These are phyloP conservation scores for Lipomyces starkeyi DNA, from an alignment of 805 yeast species.

Conservation along the genomic window DNA sequence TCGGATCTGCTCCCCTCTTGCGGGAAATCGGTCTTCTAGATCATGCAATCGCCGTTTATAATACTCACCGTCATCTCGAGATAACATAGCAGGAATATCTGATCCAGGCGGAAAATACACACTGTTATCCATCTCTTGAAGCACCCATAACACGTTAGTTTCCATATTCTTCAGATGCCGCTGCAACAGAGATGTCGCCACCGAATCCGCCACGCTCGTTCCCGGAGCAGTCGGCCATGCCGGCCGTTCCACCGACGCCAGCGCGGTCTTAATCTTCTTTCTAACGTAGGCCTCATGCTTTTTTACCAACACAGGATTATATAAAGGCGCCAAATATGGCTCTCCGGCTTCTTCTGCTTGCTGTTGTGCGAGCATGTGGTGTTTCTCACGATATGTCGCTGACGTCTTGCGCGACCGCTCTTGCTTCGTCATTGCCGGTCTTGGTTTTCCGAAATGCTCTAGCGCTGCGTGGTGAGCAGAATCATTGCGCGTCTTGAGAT, in stretches of 20 bases:
- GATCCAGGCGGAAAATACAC: constrained; percentile 33
- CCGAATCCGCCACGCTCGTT: constrained; percentile 5
- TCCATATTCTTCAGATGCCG: constrained; percentile 21
- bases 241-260: constrained; percentile 27
- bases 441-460: constrained; percentile 11
- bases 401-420: constrained; percentile 38
- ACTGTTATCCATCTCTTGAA: constrained; percentile 33
- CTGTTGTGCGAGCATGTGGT: constrained; percentile 21
- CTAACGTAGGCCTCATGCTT: constrained; percentile 37
- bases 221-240: constrained; percentile 27
- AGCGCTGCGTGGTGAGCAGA: constrained; percentile 26
- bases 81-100: constrained; percentile 26
- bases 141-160: constrained; percentile 29
- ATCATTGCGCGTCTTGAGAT: constrained; percentile 22
- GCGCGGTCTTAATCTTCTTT: constrained; percentile 29
- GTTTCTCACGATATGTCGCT: constrained; percentile 34
- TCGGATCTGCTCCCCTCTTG: constrained; percentile 14
- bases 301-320: constrained; percentile 31
- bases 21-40: constrained; percentile 20
- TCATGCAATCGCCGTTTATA: constrained; percentile 27
- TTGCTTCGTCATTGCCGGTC: constrained; percentile 31
- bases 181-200: constrained; percentile 4
- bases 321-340: constrained; percentile 36
- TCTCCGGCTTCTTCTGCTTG: constrained; percentile 26
- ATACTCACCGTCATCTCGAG: constrained; percentile 23